Evolutionary conservation across 306 rosid genomes (phyloP), one percentile per base, ranked within the genome.

Genomic region (Sophora flavescens): DNA sequence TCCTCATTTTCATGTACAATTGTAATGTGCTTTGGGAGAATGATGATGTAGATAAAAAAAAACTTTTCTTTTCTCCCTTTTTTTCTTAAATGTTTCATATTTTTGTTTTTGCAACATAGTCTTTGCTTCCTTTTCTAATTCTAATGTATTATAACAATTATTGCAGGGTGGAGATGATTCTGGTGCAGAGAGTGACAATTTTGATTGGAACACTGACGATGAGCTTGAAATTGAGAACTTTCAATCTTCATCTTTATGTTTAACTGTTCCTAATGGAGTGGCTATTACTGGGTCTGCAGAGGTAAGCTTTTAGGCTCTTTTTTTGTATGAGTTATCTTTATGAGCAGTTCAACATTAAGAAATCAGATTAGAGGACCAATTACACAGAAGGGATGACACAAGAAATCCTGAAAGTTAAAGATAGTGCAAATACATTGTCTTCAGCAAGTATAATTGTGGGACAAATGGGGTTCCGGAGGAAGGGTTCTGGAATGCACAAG

Each of bases 171-270:
- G 81, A 38, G 87, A 79, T 70, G 62, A 83, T 78, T 91, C 91
- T 83, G 97, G 85, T 56, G 71, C 63, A 54, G 89, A 82, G 53
- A 64, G 80, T 80, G 93, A 86, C 41, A 77, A 84, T 33, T 60
- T 82, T 72, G 97, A 94, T 78, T 94, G 97, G 98, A 91, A 88
- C 79, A 83, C 91, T 7, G 98, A 94, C 8, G 98, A 94, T 39
- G 98, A 94, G 80, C 84, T 77, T 32, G 98, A 94, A 81, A 90
- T 90, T 84, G 90, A 86, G 30, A 82, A 87, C 75, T 81, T 86
- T 32, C 76, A 89, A 10, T 77, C 91, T 33, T 77, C 96, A 6
- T 80, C 83, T 70, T 75, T 84, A 64, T 51, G 76, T 84, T 81
- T 87, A 82, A 53, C 85, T 36, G 82, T 78, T 74, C 86, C 89